phyloP scores from a whole-genome alignment of 495 filamentous ascomycete species.

The Aspergillus kassunensis region DNA sequence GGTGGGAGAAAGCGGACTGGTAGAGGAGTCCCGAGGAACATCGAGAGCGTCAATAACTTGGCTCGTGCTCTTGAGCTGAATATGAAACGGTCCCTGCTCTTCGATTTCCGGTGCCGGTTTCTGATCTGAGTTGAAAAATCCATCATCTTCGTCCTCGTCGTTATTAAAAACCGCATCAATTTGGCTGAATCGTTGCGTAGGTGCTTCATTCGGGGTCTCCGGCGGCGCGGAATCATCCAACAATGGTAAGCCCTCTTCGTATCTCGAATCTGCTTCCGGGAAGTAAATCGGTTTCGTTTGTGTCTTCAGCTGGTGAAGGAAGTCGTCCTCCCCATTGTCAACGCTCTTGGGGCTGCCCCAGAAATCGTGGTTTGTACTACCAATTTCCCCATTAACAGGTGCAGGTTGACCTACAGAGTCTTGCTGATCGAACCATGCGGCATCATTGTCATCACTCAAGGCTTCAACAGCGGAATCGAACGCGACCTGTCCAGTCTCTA shows the following conservation, averaged over 20 bases:
- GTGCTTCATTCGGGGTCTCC: slow-evolving; percentile 19
- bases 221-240: slow-evolving; percentile 25
- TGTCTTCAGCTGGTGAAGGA: slow-evolving; percentile 47
- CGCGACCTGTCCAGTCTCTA: background rate
- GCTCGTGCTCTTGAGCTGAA: slow-evolving; percentile 42
- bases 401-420: background rate
- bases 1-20: slow-evolving; percentile 31
- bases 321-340: slow-evolving; percentile 40
- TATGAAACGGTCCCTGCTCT: slow-evolving; percentile 15
- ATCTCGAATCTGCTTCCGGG: slow-evolving; percentile 44
- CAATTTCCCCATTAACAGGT: slow-evolving; percentile 14
- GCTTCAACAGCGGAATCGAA: background rate
- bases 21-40: slow-evolving; percentile 25
- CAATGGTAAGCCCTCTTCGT: slow-evolving; percentile 45
- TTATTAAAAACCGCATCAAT: slow-evolving; percentile 33
- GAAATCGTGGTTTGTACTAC: slow-evolving; percentile 22
- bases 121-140: slow-evolving; percentile 34
- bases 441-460: background rate
- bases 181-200: slow-evolving; percentile 12
- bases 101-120: slow-evolving; percentile 12
- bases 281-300: slow-evolving; percentile 46
- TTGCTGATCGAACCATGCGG: slow-evolving; percentile 6
- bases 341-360: slow-evolving; percentile 28
- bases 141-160: slow-evolving; percentile 35
- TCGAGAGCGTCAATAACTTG: slow-evolving; percentile 37